These are phyloP conservation scores for Cutaneotrichosporon spelunceum DNA, from an alignment of 1,284 basidiomycete species.

Conservation along the genomic window DNA sequence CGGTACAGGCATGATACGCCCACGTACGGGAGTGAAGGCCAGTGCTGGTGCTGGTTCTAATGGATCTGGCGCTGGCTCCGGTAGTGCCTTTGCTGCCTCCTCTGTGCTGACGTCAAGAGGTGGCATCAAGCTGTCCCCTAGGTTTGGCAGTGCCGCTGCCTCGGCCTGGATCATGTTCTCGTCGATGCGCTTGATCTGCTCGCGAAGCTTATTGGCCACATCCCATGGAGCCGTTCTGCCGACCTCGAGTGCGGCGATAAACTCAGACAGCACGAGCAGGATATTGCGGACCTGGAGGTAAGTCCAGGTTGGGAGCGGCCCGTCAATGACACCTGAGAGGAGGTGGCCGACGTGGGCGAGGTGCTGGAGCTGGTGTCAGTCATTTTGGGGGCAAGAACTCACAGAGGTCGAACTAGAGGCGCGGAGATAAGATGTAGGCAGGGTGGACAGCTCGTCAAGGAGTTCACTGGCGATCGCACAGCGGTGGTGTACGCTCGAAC, in stretches of 20 bases:
- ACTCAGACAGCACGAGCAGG: constrained; percentile 1
- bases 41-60: neutral
- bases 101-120: neutral
- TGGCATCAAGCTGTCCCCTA: neutral
- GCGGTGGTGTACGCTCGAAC: constrained; percentile 4
- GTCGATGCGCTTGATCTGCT: constrained; percentile 3
- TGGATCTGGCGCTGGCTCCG: neutral
- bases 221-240: neutral
- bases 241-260: neutral
- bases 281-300: constrained; percentile 6
- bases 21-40: neutral
- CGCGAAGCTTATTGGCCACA: neutral
- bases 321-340: neutral
- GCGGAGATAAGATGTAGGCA: neutral
- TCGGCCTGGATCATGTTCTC: constrained; percentile 1
- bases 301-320: neutral
- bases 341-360: constrained; percentile 5
- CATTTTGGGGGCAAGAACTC: neutral
- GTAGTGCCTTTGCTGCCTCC: neutral
- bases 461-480: constrained; percentile 5
- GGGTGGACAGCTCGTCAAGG: constrained; percentile 1
- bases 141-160: neutral
- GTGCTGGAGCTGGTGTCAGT: constrained; percentile 8
- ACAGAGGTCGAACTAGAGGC: neutral
- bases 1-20: neutral